Base-by-base conservation (phyloP, 2,329 filamentous ascomycete species). In the Alternaria sp. region DNA sequence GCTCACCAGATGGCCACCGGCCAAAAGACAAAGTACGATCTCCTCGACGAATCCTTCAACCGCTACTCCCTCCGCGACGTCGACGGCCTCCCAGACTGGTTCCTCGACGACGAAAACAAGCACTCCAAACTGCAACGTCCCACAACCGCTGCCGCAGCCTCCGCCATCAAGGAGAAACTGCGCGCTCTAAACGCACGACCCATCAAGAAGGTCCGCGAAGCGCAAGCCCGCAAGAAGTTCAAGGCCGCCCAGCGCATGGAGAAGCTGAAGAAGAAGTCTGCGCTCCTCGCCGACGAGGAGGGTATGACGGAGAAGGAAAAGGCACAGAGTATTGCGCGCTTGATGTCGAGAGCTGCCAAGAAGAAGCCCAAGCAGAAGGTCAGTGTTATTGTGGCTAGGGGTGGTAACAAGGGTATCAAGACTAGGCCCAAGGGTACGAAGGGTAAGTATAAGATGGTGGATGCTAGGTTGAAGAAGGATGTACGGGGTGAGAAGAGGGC, bases 181-280 rank as follows among this genome's bases (percentile, higher is more conserved):
- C 91, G 95, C 30, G 94, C 96, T 0, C 88, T 97, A 73, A 98
- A 99, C 79, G 96, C 95, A 8, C 89, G 96, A 30, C 96, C 96
- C 1, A 98, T 98, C 88, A 99, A 99, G 87, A 99, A 99, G 85
- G 96, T 99, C 30, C 91, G 92, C 72, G 96, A 99, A 82, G 96
- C 96, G 23, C 94, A 96, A 82, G 95, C 94, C 37, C 88, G 96
- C 63, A 99, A 99, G 89, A 98, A 97, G 84, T 91, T 97, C 82
- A 96, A 96, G 87, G 90, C 94, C 9, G 95, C 93, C 1, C 92
- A 96, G 81, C 87, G 88, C 61, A 83, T 99, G 28, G 96, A 99
- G 87, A 97, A 97, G 84, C 84, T 99, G 68, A 93, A 94, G 84
- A 97, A 96, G 89, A 99, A 99, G 87, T 93, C 90, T n/a, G 94